Evolutionary conservation across 306 rosid species (phyloP), one percentile per base, ranked within the genome.

Genomic region (Vigna radiata): DNA sequence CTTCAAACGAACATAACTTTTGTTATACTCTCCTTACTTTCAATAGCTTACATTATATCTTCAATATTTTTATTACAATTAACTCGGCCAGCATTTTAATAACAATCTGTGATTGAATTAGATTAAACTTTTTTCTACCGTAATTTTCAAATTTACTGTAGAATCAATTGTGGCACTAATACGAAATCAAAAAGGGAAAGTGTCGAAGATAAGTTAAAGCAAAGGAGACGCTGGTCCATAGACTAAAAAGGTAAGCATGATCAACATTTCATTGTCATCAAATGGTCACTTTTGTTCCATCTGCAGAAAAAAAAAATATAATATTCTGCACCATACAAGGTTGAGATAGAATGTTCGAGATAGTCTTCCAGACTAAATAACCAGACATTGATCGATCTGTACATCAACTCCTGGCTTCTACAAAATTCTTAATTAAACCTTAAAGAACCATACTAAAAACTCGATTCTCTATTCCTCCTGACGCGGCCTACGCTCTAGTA

Each of bases 361-460:
- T 60, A 72, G 36, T 56, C 72, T 77, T 65, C 49, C 67, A 72
- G 36, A 77, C 72, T 65, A 29, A 58, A 62, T 21, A 68, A 60
- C 75, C 53, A 70, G 27, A 75, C n/a, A 62, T 18, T 5, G 27
- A 46, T 13, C 74, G 74, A 56, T 15, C 31, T 54, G 33, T 46
- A 72, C 83, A 81, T 64, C 64, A 2, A 14, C 72, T 25, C 68
- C 67, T 61, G 29, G 37, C 50, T 53, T 59, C 80, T 72, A 49
- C 75, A 70, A 77, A 80, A 78, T 41, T 65, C 83, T 50, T 62
- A 12, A 44, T 14, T 44, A 44, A 74, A 43, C 79, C 82, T 66
- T 50, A 37, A 72, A 82, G 82, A 44, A 78, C 86, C 87, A 79
- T 78, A 64, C 19, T 43, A 75, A 86, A 83, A 86, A 77, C 73